Base-by-base conservation (phyloP, 345 rosid genomes). In the Linum usitatissimum region DNA sequence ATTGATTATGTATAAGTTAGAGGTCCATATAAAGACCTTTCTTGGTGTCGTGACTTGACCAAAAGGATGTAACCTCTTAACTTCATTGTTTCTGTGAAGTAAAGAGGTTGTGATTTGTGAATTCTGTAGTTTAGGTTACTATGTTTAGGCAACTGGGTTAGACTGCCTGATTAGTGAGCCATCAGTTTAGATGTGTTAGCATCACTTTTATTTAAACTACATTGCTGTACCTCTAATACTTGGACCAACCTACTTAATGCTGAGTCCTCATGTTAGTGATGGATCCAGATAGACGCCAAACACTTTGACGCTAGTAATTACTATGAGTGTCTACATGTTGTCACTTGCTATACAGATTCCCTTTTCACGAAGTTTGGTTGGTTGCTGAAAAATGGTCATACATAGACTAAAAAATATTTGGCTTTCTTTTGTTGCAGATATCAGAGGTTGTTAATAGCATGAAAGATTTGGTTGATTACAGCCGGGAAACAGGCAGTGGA, bases 401-500 rank as follows among this genome's bases (percentile, higher is more conserved):
- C 51, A 45, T 45, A 45, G 15, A 10, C 53, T 51, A 34, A 23
- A 8, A 61, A 51, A 9, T 34, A 23, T 30, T 21, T 59, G 8
- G 55, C 51, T 45, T 15, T 45, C 13, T 49, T 30, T 53, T 64
- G 18, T 68, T 69, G 73, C 87, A 86, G 93, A 86, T 86, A 75
- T 84, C 99, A 31, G 99, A 94, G 82, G 99, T 94, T 64, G 99
- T 94, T 62, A 94, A 94, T 68, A 88, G 97, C 62, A 94, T 94
- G 99, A 94, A 94, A 63, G 99, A 94, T 76, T 84, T 94, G 84
- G 88, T 94, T 80, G 99, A 94, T 77, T 94, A 84, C 77, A 90
- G 99, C 77, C 77, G 88, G 73, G 91, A 90, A 79, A 88, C 87
- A 53, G 79, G 80, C 73, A 84, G 83, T 42, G 99, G 99, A 68